Base-by-base conservation (phyloP, 352 stramenopile species). In the Peronosclerospora sorghi region DNA sequence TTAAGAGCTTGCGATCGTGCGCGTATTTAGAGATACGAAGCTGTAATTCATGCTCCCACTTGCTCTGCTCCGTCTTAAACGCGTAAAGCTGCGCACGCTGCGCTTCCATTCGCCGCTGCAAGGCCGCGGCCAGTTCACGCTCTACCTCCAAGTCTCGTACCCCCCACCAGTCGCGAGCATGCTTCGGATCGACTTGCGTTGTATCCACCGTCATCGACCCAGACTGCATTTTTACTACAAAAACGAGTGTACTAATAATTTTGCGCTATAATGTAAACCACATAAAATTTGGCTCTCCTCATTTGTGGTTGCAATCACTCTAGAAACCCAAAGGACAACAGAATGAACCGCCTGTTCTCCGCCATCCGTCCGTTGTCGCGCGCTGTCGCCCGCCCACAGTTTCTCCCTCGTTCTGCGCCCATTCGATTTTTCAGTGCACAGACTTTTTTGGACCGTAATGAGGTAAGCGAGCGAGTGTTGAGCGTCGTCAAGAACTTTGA, bases 401-500 rank as follows among this genome's bases (percentile, higher is more conserved):
- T 77, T 50, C 39, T 39, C 18, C 35, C 59, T 8, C 53, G 48
- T n/a, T 35, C 48, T 2, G 24, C 54, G 7, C 43, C 56, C 38
- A 59, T 57, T 44, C 72, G 74, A 46, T 89, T 86, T 59, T 83
- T 86, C 64, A 83, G 70, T 62, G 72, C 75, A 46, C 80, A 92
- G 65, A 92, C 80, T 19, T 92, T 92, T 65, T 59, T 92, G 45
- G 80, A 92, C 68, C 74, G 80, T 54, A 60, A 73, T 46, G 96
- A 99, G 73, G 96, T 99, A 34, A 95, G 85, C 48, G 94, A 98
- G 40, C 92, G 96, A 41, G 95, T 99, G 53, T 67, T 99, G 34
- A 64, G 74, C 49, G 96, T 99, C 36, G 84, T 99, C 56, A 98
- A 98, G 85, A 98, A 98, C 70, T 99, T 99, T 65, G 96, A 99